phyloP scores from a whole-genome alignment of 2,329 filamentous ascomycete genomes.

The Penicillium sp. region DNA sequence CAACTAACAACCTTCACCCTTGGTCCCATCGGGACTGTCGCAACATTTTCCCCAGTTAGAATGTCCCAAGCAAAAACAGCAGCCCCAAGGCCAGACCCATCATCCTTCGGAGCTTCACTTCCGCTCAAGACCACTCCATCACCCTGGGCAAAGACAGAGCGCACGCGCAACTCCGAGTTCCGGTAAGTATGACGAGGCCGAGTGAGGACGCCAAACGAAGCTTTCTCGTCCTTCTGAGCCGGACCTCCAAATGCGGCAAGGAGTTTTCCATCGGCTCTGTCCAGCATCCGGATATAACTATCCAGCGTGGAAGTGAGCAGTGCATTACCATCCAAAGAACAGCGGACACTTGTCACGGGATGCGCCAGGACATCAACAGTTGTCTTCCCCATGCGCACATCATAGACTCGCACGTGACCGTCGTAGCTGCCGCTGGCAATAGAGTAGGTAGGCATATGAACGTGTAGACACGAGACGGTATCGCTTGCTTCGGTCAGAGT shows the following conservation, averaged over 20 bases:
- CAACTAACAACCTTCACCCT: conserved; percentile 50
- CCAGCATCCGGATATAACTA: conserved; percentile 77
- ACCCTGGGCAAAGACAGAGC: conserved; percentile 73
- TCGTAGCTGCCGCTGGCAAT: conserved; percentile 82
- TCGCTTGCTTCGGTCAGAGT: conserved; percentile 46
- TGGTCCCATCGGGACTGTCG: conserved; percentile 57
- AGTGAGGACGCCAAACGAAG: conserved; percentile 25
- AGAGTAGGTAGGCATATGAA: conserved; percentile 45
- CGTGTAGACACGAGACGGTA: conserved; percentile 46
- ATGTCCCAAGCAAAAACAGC: conserved; percentile 75
- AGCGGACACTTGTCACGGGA: conserved; percentile 73
- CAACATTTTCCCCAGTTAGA: conserved; percentile 69
- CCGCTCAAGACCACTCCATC: conserved; percentile 81
- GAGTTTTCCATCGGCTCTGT: conserved; percentile 73
- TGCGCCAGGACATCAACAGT: conserved; percentile 69
- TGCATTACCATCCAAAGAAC: conserved; percentile 74
- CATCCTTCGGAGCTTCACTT: conserved; percentile 63
- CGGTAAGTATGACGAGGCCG: conserved; percentile 40
- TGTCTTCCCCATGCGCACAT: conserved; percentile 74
- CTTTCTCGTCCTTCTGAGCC: conserved; percentile 45
- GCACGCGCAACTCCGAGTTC: conserved; percentile 75
- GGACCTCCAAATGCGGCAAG: conserved; percentile 70
- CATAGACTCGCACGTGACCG: conserved; percentile 79
- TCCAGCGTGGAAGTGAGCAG: conserved; percentile 77
- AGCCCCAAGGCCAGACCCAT: conserved; percentile 27